These are phyloP conservation scores for Hypoxylon fuscum DNA, from an alignment of 495 filamentous ascomycete genomes.

Conservation along the genomic window DNA sequence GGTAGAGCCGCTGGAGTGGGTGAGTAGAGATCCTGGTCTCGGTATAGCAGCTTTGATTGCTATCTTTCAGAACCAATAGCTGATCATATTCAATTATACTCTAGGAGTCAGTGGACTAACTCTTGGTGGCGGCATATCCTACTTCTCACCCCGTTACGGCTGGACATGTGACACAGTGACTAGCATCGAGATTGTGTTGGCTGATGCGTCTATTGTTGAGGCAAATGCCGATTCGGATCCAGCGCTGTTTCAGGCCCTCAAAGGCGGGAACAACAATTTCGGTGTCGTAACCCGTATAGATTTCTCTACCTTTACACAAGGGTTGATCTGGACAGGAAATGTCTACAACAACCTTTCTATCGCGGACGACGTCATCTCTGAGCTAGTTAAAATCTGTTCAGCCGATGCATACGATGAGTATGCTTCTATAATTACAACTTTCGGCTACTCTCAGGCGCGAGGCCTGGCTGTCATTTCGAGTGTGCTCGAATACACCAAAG, in stretches of 20 bases:
- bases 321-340: conserved; percentile 18
- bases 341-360: not conserved
- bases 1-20: conserved; percentile 47
- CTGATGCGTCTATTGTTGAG: conserved; percentile 59
- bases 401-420: conserved; percentile 33
- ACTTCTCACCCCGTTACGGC: conserved; percentile 56
- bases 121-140: conserved; percentile 58
- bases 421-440: conserved; percentile 27
- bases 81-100: not conserved
- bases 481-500: conserved; percentile 28
- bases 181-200: conserved; percentile 67
- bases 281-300: conserved; percentile 59
- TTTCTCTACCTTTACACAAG: conserved; percentile 38
- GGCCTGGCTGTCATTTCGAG: conserved; percentile 6
- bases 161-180: conserved; percentile 61
- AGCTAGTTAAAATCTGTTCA: conserved; percentile 20
- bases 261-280: conserved; percentile 64
- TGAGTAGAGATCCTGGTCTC: no score
- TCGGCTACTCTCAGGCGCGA: conserved; percentile 4
- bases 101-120: conserved; percentile 53
- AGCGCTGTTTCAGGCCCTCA: conserved; percentile 63
- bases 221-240: conserved; percentile 49
- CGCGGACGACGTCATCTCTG: conserved; percentile 9
- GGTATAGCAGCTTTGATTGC: no score
- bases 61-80: no score